Base-by-base conservation (phyloP, 768 basidiomycete genomes). In the Jaapia argillacea region DNA sequence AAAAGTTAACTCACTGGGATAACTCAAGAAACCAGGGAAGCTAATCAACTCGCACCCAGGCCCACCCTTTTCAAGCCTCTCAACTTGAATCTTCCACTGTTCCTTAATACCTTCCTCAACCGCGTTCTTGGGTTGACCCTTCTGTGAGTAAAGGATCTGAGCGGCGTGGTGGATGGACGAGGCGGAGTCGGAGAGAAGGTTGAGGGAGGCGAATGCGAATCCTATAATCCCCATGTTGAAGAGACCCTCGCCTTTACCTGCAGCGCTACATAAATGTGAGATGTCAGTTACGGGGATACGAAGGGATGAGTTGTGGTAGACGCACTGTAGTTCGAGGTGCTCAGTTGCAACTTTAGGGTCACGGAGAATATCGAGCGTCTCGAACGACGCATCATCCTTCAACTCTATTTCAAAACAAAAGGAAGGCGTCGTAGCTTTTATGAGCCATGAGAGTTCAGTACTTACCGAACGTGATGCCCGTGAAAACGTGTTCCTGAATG, bases 11-110 rank as follows among this genome's bases (percentile, higher is more conserved):
- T 21, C 37, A 46, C 43, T 45, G 4, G 42, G 35, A 1, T 26
- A 3, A 4, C 33, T 21, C 14, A 46, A 7, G 27, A 40, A 44
- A 3, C 46, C 41, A 2, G 53, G 54, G 42, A 48, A 48, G 16
- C 47, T 45, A 20, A 57, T 43, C 42, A 57, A 45, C 46, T 58
- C 55, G 40, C 45, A 24, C 27, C 53, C 52, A n/a, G 57, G 42
- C 20, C 42, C 33, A 1, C 37, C 49, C 16, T 54, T 38, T 42
- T 54, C 42, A 27, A 59, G 40, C 22, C 46, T 44, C 21, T 47
- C 43, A 4, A 58, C 36, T 36, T 57, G 55, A 10, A 58, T 26
- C 31, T 52, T 31, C 38, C 51, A 55, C 37, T 62, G 61, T 36
- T 54, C 56, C 24, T 24, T 41, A 4, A 57, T 35, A 0, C 52